Base-by-base conservation (phyloP, 2,329 filamentous ascomycete species). In the Claviceps sorghi region DNA sequence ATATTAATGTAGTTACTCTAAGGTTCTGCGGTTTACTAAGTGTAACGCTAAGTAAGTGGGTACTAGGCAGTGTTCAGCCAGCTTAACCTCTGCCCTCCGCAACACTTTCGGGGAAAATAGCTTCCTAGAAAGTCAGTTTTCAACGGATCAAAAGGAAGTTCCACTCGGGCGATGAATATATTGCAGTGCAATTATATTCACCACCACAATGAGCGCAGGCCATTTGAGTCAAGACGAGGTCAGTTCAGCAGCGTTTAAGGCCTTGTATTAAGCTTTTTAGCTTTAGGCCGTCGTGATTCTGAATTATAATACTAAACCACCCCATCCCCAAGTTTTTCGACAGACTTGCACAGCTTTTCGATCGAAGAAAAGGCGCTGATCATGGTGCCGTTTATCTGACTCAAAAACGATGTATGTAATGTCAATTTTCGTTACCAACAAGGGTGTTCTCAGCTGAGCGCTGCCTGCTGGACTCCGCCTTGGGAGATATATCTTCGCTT, bases 321-420 rank as follows among this genome's bases (percentile, higher is more conserved):
- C 49, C 49, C 13, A 29, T 17, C 30, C 11, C 29, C 21, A 61
- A 90, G 85, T 91, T 91, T 76, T 89, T 91, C 69, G 69, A 72
- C 56, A 76, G 77, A 62, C 76, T 91, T 57, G 70, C 72, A 50
- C 74, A 81, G 61, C 80, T 91, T 57, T 86, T 93, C 69, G 74
- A 79, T 56, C 67, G 75, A 57, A 78, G 78, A 56, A 83, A 83
- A 62, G 74, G 78, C 61, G 82, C 82, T 65, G 78, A 84, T 60
- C 83, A 88, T 67, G 86, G 86, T 60, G 80, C 82, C 49, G 73
- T 94, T 58, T 83, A 79, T 66, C 72, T 94, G 54, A 83, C 79
- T 50, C 87, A 94, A 64, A 91, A 91, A 65, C 77, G 86, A 69
- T 68, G 84, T 86, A 74, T 56, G 77, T 63, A 11, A 13, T 7